phyloP scores from a whole-genome alignment of 768 basidiomycete genomes.

The Crassisporium funariophilum region DNA sequence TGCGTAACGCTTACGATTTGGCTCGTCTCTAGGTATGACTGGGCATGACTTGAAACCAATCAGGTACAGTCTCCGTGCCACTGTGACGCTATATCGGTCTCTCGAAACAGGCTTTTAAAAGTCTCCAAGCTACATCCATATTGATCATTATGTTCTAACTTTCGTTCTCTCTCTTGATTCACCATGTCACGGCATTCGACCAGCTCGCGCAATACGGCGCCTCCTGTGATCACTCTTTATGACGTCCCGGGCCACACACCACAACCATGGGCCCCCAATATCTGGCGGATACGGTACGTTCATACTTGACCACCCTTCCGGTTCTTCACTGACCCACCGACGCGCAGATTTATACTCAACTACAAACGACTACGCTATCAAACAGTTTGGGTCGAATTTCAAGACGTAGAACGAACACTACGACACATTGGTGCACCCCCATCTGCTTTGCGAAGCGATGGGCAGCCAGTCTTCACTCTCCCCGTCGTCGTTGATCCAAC shows the following conservation, averaged over 20 bases:
- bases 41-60: conserved; percentile 23
- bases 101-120: conserved; percentile 15
- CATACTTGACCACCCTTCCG: not conserved
- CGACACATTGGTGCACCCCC: conserved; percentile 62
- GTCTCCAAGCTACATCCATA: conserved; percentile 8
- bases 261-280: conserved; percentile 77
- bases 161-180: conserved; percentile 7
- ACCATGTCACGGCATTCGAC: conserved; percentile 24
- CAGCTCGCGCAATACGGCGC: conserved; percentile 23
- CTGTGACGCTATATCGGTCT: conserved; percentile 18
- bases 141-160: conserved; percentile 3
- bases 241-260: conserved; percentile 62
- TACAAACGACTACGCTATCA: conserved; percentile 72
- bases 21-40: conserved; percentile 23
- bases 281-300: conserved; percentile 67
- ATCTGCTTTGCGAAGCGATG: conserved; percentile 53
- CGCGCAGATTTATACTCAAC: conserved; percentile 67
- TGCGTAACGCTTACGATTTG: conserved; percentile 15
- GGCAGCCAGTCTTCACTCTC: conserved; percentile 64
- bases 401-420: conserved; percentile 65
- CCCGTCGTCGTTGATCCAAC: conserved; percentile 69
- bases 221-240: conserved; percentile 62
- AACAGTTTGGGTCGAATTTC: conserved; percentile 71
- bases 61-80: conserved; percentile 19
- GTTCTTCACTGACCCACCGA: conserved; percentile 3